Percentiles rank a stretch among this genome's conserved stretches.
phyloP scores from a whole-genome alignment of 129 eudicot genomes.

The Pittosporum tobira region DNA sequence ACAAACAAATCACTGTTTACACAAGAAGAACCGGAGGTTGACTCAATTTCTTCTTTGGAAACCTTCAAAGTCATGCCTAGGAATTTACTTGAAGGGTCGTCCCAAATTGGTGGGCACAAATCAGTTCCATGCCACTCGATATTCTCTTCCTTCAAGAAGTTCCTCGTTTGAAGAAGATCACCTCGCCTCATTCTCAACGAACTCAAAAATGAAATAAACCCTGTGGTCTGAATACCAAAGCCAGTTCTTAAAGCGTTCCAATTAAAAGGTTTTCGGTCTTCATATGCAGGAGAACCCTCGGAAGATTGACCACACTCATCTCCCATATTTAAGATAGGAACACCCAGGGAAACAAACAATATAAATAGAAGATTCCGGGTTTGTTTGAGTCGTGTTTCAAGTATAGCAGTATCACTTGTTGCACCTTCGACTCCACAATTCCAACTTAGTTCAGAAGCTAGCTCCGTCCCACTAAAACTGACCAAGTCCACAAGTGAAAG shows the following conservation, averaged over 20 bases:
- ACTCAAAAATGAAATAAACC: slow-evolving; percentile 66
- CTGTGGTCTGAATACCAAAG: slow-evolving; percentile 51
- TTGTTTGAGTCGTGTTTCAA: slow-evolving; percentile 76
- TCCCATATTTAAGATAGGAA: slow-evolving; percentile 91
- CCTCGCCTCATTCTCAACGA: slow-evolving; percentile 51
- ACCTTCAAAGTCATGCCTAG: slow-evolving; percentile 59
- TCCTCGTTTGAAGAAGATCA: slow-evolving; percentile 64
- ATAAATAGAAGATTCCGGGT: slow-evolving; percentile 72
- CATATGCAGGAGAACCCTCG: slow-evolving; percentile 35
- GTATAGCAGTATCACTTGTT: slow-evolving; percentile 50
- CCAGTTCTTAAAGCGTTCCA: slow-evolving; percentile 65
- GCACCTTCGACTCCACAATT: slow-evolving; percentile 97
- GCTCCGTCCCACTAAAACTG: slow-evolving; percentile 56
- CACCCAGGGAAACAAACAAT: slow-evolving; percentile 71
- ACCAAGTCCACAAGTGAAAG: slow-evolving; percentile 85
- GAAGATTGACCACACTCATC: slow-evolving; percentile 92
- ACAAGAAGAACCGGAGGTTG: slow-evolving; percentile 3
- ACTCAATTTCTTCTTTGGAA: slow-evolving; percentile 9
- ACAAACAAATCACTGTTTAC: slow-evolving; percentile 44
- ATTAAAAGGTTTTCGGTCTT: slow-evolving; percentile 50
- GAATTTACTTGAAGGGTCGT: slow-evolving; percentile 59
- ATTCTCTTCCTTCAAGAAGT: slow-evolving; percentile 53
- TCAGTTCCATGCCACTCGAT: slow-evolving; percentile 62
- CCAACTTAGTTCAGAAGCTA: slow-evolving; percentile 67
- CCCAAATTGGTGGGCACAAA: slow-evolving; percentile 71